Base-by-base conservation (phyloP, 2,329 filamentous ascomycete genomes). In the Colletotrichum musicola region DNA sequence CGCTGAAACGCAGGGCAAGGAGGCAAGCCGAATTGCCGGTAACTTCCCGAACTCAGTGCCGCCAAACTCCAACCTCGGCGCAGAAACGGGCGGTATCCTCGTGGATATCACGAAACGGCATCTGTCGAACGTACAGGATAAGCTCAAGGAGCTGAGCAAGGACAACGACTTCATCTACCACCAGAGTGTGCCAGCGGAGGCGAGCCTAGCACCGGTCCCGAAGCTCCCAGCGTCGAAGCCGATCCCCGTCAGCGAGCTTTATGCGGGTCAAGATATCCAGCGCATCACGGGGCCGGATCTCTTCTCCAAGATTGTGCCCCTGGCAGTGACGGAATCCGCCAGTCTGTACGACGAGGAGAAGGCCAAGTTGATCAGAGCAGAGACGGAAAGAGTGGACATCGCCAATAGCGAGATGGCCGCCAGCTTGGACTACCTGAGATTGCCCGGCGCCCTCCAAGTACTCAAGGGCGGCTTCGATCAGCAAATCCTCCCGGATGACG, bases 91-190 rank as follows among this genome's bases (percentile, higher is more conserved):
- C 0, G 75, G 86, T 0, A 85, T 90, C 60, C 81, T 99, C 42
- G 83, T 89, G n/a, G 94, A 97, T 40, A 88, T 97, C 72, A 91
- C 93, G 16, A 97, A 94, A 78, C 89, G 94, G 70, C 95, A 98
- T 74, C 81, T 93, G 30, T 85, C 92, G 0, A 91, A 89, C 38
- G 91, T 97, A 3, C 92, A 97, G 77, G 92, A 95, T 70, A 95
- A 93, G 77, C 83, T 97, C 22, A 84, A 85, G 18, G 90, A 93
- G 69, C 86, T 95, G 57, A 86, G 88, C 73, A 97, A 97, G 75
- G 96, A 99, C 79, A 99, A 99, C 73, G 96, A 99, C 77, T 98
- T 96, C 79, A 97, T 99, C 77, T 99, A 99, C 77, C 96, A 99
- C 77, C 94, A 98, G 74, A 91, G 90, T 1, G 91, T 99, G 1